Evolutionary conservation across 2,329 filamentous ascomycete genomes (phyloP), one percentile per base, ranked within the genome.

Genomic region (Aspergillus sojae): DNA sequence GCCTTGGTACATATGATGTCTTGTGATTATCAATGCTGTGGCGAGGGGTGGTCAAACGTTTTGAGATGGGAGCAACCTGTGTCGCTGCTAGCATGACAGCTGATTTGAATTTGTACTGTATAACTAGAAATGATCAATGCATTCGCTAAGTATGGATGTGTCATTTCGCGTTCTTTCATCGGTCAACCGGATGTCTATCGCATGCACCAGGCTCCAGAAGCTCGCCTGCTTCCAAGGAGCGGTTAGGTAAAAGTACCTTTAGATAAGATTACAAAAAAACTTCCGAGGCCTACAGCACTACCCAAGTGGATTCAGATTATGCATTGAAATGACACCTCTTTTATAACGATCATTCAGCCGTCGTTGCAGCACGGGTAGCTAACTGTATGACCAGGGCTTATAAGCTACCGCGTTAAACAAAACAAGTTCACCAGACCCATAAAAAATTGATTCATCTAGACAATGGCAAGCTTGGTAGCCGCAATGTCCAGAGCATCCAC

Each of bases 401-500:
- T 72, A 73, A 72, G 77, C 74, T 76, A 77, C 75, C 73, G 69
- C 71, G 73, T 79, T 78, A 74, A 73, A 77, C 74, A 72, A 71
- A 74, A 45, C 73, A 72, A 71, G 67, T 74, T 79, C 78, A 77
- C 79, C 78, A 78, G 78, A 80, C 78, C 78, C 75, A 80, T 41
- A 77, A 75, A 73, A 75, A 75, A 78, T 73, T 70, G 74, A 73
- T 76, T 67, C 63, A 72, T 76, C 91, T 96, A 98, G 81, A 98
- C 95, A 79, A 99, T 95, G 75, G 91, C 91, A 75, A 99, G 90
- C 91, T 98, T 99, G 84, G 95, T 98, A 78, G 95, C 96, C 70
- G 95, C 96, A 84, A 99, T 97, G 85, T 99, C 95, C 75, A 99
- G 91, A 78, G 95, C 95, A 83, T 99, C 95, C 75, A 98, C 94